A percentile compares a stretch with the other conserved stretches of the same genome.
phyloP scores from a whole-genome alignment of 257 asterid species.

The Solanum sparsipilum region DNA sequence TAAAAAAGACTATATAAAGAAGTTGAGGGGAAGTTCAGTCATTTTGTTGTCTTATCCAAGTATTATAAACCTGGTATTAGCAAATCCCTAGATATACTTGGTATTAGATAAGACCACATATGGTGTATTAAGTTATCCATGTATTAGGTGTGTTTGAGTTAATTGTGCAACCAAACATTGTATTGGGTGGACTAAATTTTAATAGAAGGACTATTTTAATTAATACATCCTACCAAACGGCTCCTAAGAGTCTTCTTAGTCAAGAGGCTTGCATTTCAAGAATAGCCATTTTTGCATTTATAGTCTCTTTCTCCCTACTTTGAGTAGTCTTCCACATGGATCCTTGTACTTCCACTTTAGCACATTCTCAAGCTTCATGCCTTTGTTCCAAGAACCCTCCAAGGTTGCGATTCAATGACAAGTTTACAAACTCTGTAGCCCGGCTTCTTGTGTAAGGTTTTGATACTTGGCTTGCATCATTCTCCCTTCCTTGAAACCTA shows the following conservation, averaged over 20 bases:
- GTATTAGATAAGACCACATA: not conserved
- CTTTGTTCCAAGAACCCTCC: not conserved
- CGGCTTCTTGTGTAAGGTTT: not conserved
- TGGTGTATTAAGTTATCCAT: not conserved
- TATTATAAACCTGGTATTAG: not conserved
- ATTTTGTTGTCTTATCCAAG: not conserved
- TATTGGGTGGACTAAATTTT: not conserved
- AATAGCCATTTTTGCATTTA: not conserved
- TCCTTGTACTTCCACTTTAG: not conserved
- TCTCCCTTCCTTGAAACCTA: too few species aligned
- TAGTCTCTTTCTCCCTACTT: not conserved
- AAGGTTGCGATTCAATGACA: not conserved
- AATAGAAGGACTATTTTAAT: not conserved
- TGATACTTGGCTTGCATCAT: not conserved
- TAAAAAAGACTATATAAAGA: not conserved
- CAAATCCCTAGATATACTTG: not conserved
- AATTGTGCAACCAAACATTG: not conserved
- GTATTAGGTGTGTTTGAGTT: not conserved
- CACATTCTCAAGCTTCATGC: not conserved
- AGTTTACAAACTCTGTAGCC: not conserved
- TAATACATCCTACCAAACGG: not conserved
- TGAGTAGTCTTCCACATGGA: not conserved
- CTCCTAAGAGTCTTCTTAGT: not conserved
- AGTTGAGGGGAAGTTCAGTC: not conserved
- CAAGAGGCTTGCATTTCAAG: not conserved